Conservation (phyloP, 768 basidiomycete species). For the Royoungia palumana region DNA sequence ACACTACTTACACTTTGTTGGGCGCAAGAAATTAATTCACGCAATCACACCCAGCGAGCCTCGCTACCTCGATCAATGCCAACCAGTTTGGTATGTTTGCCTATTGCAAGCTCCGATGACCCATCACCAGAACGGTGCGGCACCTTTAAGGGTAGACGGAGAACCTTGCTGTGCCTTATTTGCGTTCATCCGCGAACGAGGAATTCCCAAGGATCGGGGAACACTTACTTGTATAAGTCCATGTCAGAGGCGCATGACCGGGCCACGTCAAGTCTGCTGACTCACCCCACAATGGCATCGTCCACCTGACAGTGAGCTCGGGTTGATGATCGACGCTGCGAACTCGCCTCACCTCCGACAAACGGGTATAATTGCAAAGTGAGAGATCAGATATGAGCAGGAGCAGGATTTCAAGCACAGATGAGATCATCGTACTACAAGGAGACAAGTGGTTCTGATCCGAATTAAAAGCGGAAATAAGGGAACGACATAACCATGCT, state of each 20-base stretch:
- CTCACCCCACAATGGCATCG: slow-evolving; percentile 1
- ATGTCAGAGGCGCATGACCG: too few species aligned
- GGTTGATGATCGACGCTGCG: not conserved
- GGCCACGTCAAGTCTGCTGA: slow-evolving; percentile 9
- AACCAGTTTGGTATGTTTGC: too few species aligned
- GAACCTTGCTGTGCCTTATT: too few species aligned
- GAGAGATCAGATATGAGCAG: not conserved
- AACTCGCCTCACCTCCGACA: slow-evolving; percentile 12
- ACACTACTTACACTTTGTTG: not conserved
- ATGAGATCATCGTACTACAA: slow-evolving; percentile 8
- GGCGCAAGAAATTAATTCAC: not conserved
- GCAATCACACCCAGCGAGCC: not conserved
- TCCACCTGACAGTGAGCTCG: not conserved
- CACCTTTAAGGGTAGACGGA: not conserved
- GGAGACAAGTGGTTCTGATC: slow-evolving; percentile 2
- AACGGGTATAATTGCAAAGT: not conserved
- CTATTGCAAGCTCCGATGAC: too few species aligned
- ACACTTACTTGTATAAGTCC: too few species aligned
- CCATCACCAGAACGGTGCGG: not conserved
- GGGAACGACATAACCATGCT: slow-evolving; percentile 13
- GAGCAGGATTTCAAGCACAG: not conserved
- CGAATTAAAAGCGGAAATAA: slow-evolving; percentile 8
- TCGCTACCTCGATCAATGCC: too few species aligned
- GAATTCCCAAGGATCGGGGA: slow-evolving; percentile 1
- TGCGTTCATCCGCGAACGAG: not conserved